Evolutionary conservation across 2,329 filamentous ascomycete species (phyloP).

Genomic region (Dactylonectria macrodidyma): DNA sequence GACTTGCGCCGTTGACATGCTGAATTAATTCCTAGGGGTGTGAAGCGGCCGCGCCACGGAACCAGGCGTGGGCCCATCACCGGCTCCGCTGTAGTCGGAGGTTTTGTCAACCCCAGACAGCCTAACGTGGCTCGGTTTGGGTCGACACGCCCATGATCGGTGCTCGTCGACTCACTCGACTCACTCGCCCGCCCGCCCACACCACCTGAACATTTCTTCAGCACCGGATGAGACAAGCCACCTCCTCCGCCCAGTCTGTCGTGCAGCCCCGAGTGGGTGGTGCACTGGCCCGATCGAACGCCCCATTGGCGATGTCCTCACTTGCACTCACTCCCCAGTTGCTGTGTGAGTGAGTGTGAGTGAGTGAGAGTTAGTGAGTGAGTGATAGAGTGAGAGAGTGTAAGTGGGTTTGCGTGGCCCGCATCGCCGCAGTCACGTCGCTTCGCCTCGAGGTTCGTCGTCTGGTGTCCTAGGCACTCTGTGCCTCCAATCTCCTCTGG

Average conservation of each 20-base stretch:
- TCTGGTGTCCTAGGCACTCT: slow-evolving; percentile 36
- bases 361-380: background rate
- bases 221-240: slow-evolving; percentile 49
- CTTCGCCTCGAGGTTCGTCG: slow-evolving; percentile 47
- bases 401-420: slow-evolving; percentile 38
- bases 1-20: slow-evolving; percentile 38
- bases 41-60: slow-evolving; percentile 36
- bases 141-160: slow-evolving; percentile 45
- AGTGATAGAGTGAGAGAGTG: background rate
- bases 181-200: slow-evolving; percentile 48
- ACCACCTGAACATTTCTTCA: slow-evolving; percentile 45
- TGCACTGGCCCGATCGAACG: slow-evolving; percentile 47
- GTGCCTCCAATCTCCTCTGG: slow-evolving; percentile 37
- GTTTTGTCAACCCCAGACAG: slow-evolving; percentile 51
- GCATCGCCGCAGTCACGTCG: slow-evolving; percentile 44
- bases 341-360: background rate
- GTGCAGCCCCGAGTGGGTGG: slow-evolving; percentile 47
- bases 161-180: slow-evolving; percentile 47
- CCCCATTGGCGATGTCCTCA: slow-evolving; percentile 47
- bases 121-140: slow-evolving; percentile 49
- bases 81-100: slow-evolving; percentile 45
- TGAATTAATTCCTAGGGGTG: slow-evolving; percentile 19
- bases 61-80: slow-evolving; percentile 39
- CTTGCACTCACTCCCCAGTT: slow-evolving; percentile 11
- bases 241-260: slow-evolving; percentile 43